Base-by-base conservation (phyloP, 306 rosid species). In the Vigna mungo region DNA sequence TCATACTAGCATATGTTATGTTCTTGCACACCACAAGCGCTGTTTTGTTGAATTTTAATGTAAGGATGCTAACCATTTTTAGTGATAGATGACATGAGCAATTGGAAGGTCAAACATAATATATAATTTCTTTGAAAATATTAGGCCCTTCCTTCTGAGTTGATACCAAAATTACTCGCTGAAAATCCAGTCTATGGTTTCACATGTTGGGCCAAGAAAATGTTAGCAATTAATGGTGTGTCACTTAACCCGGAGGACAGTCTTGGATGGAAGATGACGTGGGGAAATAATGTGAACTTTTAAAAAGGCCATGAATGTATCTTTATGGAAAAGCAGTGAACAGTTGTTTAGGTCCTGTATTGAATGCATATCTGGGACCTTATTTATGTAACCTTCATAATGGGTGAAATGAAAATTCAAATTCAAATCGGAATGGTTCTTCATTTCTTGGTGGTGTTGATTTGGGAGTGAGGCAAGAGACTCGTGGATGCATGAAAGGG, bases 321-420 rank as follows among this genome's bases (percentile, higher is more conserved):
- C 78, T 67, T 53, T 76, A 70, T 77, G 71, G 52, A 39, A 77
- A 60, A 62, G 71, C 39, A 41, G 13, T 3, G 59, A 43, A 68
- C 71, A 85, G 78, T n/a, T 65, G 75, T 54, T 64, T 44, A 67
- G 79, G 69, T 30, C 23, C 12, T 43, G 25, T 53, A 55, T 64
- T 85, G n/a, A 75, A 72, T 81, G 79, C 76, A 41, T 36, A 54
- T 47, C 18, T 8, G 72, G 75, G 78, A 53, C 85, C 58, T 62
- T 41, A 61, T 61, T 61, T 15, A 61, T 32, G n/a, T 7, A 54
- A 10, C 20, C 37, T 71, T 70, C 30, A 36, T 43, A 43, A 62
- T 52, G 64, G 71, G 43, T 77, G 79, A 72, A 65, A 82, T 71
- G 65, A 18, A 37, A 60, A 36, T 71, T 71, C 58, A 66, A 85